These are phyloP conservation scores for Pseudopyrenochaeta lycopersici DNA, from an alignment of 2,329 filamentous ascomycete genomes.

Conservation along the genomic window DNA sequence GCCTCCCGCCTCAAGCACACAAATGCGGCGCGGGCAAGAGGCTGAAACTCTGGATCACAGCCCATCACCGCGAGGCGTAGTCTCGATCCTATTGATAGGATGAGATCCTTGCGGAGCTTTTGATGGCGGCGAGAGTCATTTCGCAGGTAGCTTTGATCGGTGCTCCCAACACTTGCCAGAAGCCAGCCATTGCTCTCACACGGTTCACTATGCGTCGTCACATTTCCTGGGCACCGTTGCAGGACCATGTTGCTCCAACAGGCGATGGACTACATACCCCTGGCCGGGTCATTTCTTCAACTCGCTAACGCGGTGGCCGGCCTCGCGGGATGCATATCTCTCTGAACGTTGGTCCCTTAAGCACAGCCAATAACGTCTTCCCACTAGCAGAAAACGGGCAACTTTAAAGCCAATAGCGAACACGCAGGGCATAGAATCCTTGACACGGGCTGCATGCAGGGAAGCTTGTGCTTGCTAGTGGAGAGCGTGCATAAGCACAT, in stretches of 20 bases:
- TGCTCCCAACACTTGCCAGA: slow-evolving; percentile 3
- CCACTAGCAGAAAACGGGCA: slow-evolving; percentile 13
- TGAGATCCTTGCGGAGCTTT: slow-evolving; percentile 8
- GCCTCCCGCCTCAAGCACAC: slow-evolving; percentile 24
- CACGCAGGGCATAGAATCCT: slow-evolving; percentile 18
- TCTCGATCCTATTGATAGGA: slow-evolving; percentile 22
- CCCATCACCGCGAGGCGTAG: slow-evolving; percentile 20
- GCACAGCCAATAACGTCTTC: slow-evolving; percentile 29
- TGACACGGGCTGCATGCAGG: slow-evolving; percentile 36
- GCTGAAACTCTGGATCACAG: slow-evolving; percentile 39
- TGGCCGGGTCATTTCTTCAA: slow-evolving; percentile 35
- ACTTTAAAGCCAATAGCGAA: slow-evolving; percentile 20
- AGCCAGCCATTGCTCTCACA: slow-evolving; percentile 12
- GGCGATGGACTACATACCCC: slow-evolving; percentile 20
- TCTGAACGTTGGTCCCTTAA: slow-evolving; percentile 25
- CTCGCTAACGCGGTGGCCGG: slow-evolving; percentile 30
- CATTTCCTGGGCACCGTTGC: slow-evolving; percentile 23
- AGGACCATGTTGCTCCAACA: slow-evolving; percentile 16
- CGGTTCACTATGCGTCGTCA: slow-evolving; percentile 29
- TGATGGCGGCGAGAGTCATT: slow-evolving; percentile 15
- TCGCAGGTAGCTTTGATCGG: slow-evolving; percentile 22
- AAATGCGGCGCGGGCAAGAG: slow-evolving; percentile 26
- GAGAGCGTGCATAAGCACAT: slow-evolving; percentile 43
- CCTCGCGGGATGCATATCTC: slow-evolving; percentile 28
- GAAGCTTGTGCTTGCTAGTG: slow-evolving; percentile 39